These are phyloP conservation scores for Exserohilum rostratum DNA, from an alignment of 2,329 filamentous ascomycete species.

Conservation along the genomic window DNA sequence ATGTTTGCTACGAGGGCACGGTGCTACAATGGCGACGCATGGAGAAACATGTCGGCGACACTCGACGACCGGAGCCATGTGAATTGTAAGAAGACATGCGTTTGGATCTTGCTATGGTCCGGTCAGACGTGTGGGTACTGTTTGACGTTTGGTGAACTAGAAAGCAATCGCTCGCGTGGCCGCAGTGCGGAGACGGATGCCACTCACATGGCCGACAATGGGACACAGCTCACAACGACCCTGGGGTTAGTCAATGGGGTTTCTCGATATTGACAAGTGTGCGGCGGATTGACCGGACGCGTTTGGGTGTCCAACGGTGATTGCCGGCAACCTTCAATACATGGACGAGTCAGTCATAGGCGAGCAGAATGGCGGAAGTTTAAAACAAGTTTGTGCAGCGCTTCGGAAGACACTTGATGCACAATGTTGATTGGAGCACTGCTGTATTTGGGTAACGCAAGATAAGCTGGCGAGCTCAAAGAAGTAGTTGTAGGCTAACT, in stretches of 20 bases:
- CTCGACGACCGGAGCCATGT: not conserved
- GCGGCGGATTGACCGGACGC: not conserved
- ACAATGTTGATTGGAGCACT: conserved; percentile 4
- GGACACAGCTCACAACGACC: not conserved
- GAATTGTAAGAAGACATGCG: not conserved
- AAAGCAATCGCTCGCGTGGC: not conserved
- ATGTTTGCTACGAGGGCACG: not conserved
- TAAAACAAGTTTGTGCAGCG: conserved; percentile 9
- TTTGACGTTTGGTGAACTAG: too few species aligned
- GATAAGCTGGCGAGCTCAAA: conserved; percentile 8
- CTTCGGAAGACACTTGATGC: not conserved
- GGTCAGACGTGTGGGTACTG: not conserved
- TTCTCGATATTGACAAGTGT: not conserved
- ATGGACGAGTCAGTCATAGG: conserved; percentile 10
- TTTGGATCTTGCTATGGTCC: not conserved
- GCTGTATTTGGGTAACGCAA: conserved; percentile 1
- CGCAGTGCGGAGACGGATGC: not conserved
- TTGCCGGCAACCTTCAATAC: not conserved
- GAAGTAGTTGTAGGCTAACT: conserved; percentile 7
- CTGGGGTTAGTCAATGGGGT: not conserved
- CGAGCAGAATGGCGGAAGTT: conserved; percentile 4
- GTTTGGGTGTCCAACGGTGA: not conserved
- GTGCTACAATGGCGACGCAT: not conserved
- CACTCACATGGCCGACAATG: not conserved
- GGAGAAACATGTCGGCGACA: too few species aligned